A percentile compares a stretch with the other conserved stretches of the same genome.
Conservation (phyloP, 495 filamentous ascomycete species). For the Penicillium desertorum region DNA sequence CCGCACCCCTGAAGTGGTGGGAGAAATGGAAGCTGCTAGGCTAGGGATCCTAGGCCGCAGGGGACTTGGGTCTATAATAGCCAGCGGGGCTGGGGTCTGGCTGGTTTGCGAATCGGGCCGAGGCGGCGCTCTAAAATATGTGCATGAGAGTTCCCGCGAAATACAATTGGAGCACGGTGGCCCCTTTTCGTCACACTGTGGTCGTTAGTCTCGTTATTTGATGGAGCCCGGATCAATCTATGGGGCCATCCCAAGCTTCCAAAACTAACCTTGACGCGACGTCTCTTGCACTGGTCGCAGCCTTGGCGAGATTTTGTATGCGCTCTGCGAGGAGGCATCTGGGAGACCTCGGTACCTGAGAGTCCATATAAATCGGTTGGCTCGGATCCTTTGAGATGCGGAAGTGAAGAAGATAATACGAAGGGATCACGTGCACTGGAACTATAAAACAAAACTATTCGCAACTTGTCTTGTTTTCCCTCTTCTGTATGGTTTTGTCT, state of each 20-base stretch:
- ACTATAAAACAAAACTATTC: conserved; percentile 4
- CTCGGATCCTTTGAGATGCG: conserved; percentile 2
- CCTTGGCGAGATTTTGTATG: conserved; percentile 60
- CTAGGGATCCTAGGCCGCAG: conserved; percentile 23
- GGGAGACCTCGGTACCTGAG: conserved; percentile 2
- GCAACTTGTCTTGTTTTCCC: background rate
- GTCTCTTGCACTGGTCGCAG: conserved; percentile 57
- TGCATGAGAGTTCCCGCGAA: conserved; percentile 41
- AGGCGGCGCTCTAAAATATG: conserved; percentile 35
- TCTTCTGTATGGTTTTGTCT: background rate
- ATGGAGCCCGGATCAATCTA: conserved; percentile 6
- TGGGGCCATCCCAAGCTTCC: background rate
- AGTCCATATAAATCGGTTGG: conserved; percentile 10
- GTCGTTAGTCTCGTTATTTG: conserved; percentile 3
- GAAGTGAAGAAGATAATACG: background rate
- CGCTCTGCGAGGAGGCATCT: conserved; percentile 41
- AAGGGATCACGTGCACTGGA: conserved; percentile 6
- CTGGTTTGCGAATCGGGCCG: conserved; percentile 13
- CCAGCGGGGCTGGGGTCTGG: conserved; percentile 10
- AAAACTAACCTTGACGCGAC: conserved; percentile 53
- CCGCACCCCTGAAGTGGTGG: conserved; percentile 27
- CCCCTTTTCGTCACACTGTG: conserved; percentile 47
- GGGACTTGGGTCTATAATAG: conserved; percentile 9
- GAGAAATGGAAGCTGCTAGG: conserved; percentile 19
- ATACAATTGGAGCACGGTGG: conserved; percentile 48